phyloP scores from a whole-genome alignment of 441 rosid species.

The Eugenia klotzschiana region DNA sequence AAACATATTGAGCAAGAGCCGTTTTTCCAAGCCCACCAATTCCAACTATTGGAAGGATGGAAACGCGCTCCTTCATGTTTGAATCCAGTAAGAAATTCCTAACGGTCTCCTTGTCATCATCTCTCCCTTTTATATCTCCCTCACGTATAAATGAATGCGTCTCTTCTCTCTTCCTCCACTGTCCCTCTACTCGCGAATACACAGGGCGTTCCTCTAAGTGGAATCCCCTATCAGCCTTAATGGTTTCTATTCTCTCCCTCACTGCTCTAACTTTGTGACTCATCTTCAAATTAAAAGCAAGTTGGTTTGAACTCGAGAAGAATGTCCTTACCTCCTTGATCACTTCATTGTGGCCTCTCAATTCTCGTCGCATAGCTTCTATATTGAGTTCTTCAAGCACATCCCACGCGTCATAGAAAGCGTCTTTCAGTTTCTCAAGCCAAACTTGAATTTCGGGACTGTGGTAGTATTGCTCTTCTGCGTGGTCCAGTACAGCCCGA shows the following conservation, averaged over 20 bases:
- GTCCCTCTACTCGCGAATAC: not conserved
- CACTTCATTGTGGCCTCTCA: not conserved
- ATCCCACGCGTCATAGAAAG: not conserved
- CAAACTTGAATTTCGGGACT: fast-evolving
- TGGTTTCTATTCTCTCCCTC: not conserved
- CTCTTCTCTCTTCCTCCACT: not conserved
- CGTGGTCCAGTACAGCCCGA: not conserved
- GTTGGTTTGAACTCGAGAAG: not conserved
- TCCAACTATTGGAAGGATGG: not conserved
- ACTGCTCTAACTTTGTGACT: fast-evolving
- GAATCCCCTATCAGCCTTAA: fast-evolving
- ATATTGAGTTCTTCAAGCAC: not conserved
- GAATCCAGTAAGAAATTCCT: not conserved
- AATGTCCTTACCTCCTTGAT: not conserved
- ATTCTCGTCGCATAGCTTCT: not conserved
- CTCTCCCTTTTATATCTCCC: not conserved
- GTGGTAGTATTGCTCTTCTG: not conserved
- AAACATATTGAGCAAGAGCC: fast-evolving
- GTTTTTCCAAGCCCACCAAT: not conserved
- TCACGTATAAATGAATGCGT: not conserved
- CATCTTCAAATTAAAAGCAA: not conserved
- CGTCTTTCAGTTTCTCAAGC: not conserved
- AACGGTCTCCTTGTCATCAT: not conserved
- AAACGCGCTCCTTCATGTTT: not conserved
- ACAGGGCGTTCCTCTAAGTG: fast-evolving